Base-by-base conservation (phyloP, 1,139 yeast species). In the Yamadazyma dendronema region DNA sequence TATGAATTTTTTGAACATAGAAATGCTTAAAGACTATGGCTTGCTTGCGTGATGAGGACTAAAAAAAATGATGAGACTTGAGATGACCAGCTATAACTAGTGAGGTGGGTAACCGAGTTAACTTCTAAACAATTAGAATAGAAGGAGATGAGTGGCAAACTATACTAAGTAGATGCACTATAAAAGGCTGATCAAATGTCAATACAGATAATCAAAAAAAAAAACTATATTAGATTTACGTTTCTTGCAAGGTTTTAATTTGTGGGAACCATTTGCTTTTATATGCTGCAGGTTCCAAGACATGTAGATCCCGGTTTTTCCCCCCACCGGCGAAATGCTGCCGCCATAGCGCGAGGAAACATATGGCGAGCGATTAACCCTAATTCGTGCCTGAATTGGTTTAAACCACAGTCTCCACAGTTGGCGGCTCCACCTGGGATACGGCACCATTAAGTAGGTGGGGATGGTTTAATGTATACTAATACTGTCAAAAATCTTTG, bases 1-100 rank as follows among this genome's bases (percentile, higher is more conserved):
- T 17, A 33, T 33, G 39, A 45, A 37, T 31, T 29, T 35, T 30
- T 35, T 40, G 37, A 40, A 40, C 43, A 40, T 40, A 29, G 21
- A 34, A 26, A 25, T n/a, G 22, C 17, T 26, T 13, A 13, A 14
- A 13, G 10, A 21, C 7, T 21, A 27, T 11, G 26, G 16, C 9
- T 19, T 19, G 22, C 9, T 6, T 19, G 22, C 8, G 31, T n/a
- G 12, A 28, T 28, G 24, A 33, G 34, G 19, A n/a, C 8, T 28
- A 28, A 12, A 26, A 14, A 14, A 26, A 8, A n/a, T 8, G 17
- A 26, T 26, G 29, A 26, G 12, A 7, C 11, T 24, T 24, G 26
- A 24, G 36, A 17, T 28, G 36, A 28, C 29, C 29, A 14, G 11
- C 6, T 19, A 19, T 19, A 19, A 19, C 22, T 19, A 9, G 9